Conservation (phyloP, 2,329 filamentous ascomycete species). For the Phialophora chinensis region DNA sequence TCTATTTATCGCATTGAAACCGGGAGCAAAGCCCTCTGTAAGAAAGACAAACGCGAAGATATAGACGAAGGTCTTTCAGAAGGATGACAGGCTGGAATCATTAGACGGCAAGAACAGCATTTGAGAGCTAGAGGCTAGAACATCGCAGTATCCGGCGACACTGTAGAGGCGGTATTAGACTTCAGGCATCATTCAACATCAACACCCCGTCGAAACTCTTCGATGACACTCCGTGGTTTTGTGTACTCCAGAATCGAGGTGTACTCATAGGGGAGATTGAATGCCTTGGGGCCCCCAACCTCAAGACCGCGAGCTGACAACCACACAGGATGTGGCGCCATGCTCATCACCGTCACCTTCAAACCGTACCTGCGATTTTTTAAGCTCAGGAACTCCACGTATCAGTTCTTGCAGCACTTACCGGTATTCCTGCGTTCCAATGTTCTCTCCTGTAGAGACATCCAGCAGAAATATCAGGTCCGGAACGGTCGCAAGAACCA, state of each 20-base stretch:
- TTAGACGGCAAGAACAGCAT: background rate
- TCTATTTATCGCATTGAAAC: constrained; percentile 4
- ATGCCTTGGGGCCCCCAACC: constrained; percentile 57
- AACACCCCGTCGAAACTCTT: constrained; percentile 31
- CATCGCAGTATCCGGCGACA: background rate
- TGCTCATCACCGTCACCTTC: constrained; percentile 56
- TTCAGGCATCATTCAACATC: background rate
- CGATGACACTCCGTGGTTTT: constrained; percentile 41
- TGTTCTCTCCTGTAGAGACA: constrained; percentile 59
- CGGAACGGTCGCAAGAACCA: constrained; percentile 60
- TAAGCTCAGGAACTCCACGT: background rate
- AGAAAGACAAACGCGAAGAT: background rate
- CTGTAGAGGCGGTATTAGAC: background rate
- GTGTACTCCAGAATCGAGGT: constrained; percentile 27
- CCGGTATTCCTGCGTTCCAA: constrained; percentile 61
- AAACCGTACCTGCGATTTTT: constrained; percentile 51
- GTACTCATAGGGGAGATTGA: constrained; percentile 42
- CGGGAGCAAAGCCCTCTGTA: background rate
- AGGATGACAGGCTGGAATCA: background rate
- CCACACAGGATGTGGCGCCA: constrained; percentile 66
- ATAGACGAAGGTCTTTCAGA: background rate
- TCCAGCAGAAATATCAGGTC: constrained; percentile 64
- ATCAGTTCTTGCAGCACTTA: background rate
- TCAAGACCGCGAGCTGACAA: constrained; percentile 57
- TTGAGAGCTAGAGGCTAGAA: background rate